Evolutionary conservation across 208 protist genomes (phyloP), one percentile per base, ranked within the genome.

Genomic region (Crithidia bombi): DNA sequence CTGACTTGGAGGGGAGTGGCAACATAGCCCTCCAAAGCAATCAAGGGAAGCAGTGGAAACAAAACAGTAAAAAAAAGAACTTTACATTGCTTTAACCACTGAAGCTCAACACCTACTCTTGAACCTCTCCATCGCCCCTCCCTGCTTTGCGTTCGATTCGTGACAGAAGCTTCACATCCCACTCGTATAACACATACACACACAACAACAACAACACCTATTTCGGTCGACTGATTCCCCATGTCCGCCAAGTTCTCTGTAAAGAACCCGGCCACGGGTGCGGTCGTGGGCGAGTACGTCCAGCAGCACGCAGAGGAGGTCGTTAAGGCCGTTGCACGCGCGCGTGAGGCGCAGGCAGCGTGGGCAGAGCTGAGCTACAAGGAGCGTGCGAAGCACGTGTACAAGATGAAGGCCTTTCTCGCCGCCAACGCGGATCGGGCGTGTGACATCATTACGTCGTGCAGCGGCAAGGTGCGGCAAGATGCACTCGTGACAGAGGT

Each of bases 401-500:
- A 56, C 17, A 91, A 89, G 36, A 83, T 95, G 36, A 74, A 83
- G 46, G 47, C 33, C 21, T 95, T 84, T 43, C 72, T 95, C 21
- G 78, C 85, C 2, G 69, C 58, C 23, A 87, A 93, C 65, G 77
- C 70, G 9, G 90, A 95, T 5, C 73, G 73, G 25, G 86, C 73
- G 9, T 61, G 62, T 12, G 59, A 65, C 10, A 64, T 92, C 17
- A 91, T 95, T 28, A 77, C 75, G 33, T 43, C 85, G 51, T 86
- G 65, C 51, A 92, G 63, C 26, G 90, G 90, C 23, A 95, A 95
- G 69, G 64, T 74, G 21, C 78, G 70, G 28, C 83, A 88, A n/a
- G 90, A 95, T 55, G 83, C 90, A 1, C 65, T 95, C 32, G 81
- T 72, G 39, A 91, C 90, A 21, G 90, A 95, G 77, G 81, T 93